A percentile compares a stretch with the other conserved stretches of the same genome.
phyloP scores from a whole-genome alignment of 1,284 basidiomycete species.

The Cryptococcus hybrid region DNA sequence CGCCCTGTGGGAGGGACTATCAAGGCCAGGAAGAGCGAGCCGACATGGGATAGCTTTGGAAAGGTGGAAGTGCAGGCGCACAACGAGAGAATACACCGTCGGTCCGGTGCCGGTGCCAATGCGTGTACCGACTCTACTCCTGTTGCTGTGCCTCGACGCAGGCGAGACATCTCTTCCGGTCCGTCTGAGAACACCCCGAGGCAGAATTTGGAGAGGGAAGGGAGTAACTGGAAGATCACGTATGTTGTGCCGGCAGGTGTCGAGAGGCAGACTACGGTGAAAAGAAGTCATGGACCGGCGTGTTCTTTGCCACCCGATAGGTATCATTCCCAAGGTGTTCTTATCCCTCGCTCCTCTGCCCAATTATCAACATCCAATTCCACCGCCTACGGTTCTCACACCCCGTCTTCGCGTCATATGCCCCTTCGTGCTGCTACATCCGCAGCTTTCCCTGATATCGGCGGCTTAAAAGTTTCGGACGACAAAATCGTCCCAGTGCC shows the following conservation, averaged over 20 bases:
- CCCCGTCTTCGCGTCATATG: conserved; percentile 10
- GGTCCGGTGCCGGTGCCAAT: background rate
- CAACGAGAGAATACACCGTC: conserved; percentile 1
- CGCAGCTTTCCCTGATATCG: conserved; percentile 6
- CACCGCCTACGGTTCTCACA: conserved; percentile 12
- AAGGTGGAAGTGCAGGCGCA: conserved; percentile 27
- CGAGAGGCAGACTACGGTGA: conserved; percentile 3
- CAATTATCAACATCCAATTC: conserved; percentile 9
- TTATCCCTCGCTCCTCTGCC: conserved; percentile 6
- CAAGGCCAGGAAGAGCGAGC: conserved; percentile 24
- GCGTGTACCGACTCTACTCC: conserved; percentile 3
- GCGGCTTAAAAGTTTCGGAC: conserved; percentile 4
- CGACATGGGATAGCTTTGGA: conserved; percentile 43
- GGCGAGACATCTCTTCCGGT: background rate
- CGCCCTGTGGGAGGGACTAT: conserved; percentile 27
- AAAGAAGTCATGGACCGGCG: background rate
- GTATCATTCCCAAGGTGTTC: background rate
- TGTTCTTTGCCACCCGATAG: conserved; percentile 1
- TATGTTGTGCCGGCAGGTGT: conserved; percentile 18
- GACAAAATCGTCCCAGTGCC: conserved; percentile 3
- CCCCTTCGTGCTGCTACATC: background rate
- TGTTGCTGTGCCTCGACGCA: conserved; percentile 3
- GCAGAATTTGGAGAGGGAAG: conserved; percentile 34
- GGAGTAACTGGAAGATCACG: conserved; percentile 37
- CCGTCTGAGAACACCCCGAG: conserved; percentile 32